These are phyloP conservation scores for Arabidopsis thaliana DNA, from an alignment of 345 rosid species.

Conservation along the genomic window TAIR10.1 NC_003070.9:9658501-9659000, in stretches of 20 bases:
- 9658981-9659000: slow-evolving; percentile 60
- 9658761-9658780: slow-evolving; percentile 57
- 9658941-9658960: slow-evolving; percentile 28
- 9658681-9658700: slow-evolving; percentile 44
- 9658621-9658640: slow-evolving; percentile 48
- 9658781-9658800: slow-evolving; percentile 26
- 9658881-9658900: slow-evolving; percentile 20
- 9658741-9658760: slow-evolving; percentile 69
- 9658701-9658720: slow-evolving; percentile 44
- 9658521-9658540: slow-evolving; percentile 77
- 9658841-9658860: slow-evolving; percentile 14
- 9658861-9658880: slow-evolving; percentile 17
- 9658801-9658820: slow-evolving; percentile 13
- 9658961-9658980: slow-evolving; percentile 65
- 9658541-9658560: slow-evolving; percentile 57
- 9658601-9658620: slow-evolving; percentile 52
- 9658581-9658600: slow-evolving; percentile 65
- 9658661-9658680: slow-evolving; percentile 45
- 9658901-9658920: slow-evolving; percentile 16
- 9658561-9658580: slow-evolving; percentile 61
- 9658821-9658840: slow-evolving; percentile 19
- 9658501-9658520: slow-evolving; percentile 69
- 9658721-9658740: slow-evolving; percentile 47
- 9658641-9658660: slow-evolving; percentile 48
- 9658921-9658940: slow-evolving; percentile 11